Conservation (phyloP, 2,329 filamentous ascomycete species). For the Sporothrix phasma region DNA sequence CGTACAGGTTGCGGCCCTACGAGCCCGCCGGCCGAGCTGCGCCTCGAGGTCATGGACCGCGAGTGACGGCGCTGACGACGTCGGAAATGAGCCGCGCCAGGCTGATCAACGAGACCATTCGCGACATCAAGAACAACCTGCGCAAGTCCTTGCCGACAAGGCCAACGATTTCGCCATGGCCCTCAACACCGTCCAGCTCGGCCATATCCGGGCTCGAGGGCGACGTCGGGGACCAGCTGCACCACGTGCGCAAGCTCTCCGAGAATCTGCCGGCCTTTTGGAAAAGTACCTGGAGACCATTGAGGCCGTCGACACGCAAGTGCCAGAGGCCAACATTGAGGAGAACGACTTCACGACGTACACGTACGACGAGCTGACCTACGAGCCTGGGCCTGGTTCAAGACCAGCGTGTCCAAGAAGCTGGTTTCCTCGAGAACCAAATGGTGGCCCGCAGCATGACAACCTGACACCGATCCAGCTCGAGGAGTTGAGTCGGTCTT, state of each 20-base stretch:
- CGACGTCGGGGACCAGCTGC: constrained; percentile 87
- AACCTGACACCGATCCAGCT: constrained; percentile 96
- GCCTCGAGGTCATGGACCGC: constrained; percentile 68
- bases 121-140: constrained; percentile 95
- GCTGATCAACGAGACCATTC: constrained; percentile 93
- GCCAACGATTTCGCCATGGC: constrained; percentile 96
- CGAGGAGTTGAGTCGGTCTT: constrained; percentile 97
- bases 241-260: constrained; percentile 76
- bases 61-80: constrained; percentile 70
- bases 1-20: constrained; percentile 84
- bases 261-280: constrained; percentile 81
- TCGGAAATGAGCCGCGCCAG: constrained; percentile 83
- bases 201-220: constrained; percentile 96
- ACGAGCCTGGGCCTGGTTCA: constrained; percentile 88
- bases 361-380: constrained; percentile 90
- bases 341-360: constrained; percentile 99
- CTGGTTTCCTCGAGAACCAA: constrained; percentile 96
- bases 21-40: constrained; percentile 77
- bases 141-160: constrained; percentile 88
- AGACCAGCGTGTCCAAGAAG: constrained; percentile 90
- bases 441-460: constrained; percentile 97
- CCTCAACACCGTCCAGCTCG: constrained; percentile 84
- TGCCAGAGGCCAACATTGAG: constrained; percentile 94
- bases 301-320: constrained; percentile 70
- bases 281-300: constrained; percentile 87